phyloP scores from a whole-genome alignment of 768 basidiomycete species.

The Rhodocollybia butyracea region DNA sequence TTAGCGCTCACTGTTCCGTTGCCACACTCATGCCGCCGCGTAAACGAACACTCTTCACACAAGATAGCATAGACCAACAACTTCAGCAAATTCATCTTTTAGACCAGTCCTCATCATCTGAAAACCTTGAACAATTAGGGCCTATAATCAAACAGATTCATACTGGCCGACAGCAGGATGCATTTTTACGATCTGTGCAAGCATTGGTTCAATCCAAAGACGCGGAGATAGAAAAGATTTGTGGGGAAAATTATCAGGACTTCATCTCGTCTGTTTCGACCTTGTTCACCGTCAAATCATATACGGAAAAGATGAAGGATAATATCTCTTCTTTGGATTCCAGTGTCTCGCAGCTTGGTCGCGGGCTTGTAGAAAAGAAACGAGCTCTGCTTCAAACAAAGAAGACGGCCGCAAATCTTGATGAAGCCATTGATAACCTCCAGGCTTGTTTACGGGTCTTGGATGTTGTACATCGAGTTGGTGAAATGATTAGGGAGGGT shows the following conservation, averaged over 20 bases:
- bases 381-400: conserved; percentile 82
- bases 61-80: conserved; percentile 85
- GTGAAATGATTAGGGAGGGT: conserved; percentile 88
- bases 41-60: conserved; percentile 70
- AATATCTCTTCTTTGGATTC: conserved; percentile 87
- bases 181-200: conserved; percentile 82
- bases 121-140: conserved; percentile 93
- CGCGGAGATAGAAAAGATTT: conserved; percentile 93
- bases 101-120: conserved; percentile 83
- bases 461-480: conserved; percentile 89
- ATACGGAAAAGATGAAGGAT: conserved; percentile 90
- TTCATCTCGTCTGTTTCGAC: conserved; percentile 98
- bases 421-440: conserved; percentile 94
- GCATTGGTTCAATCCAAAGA: conserved; percentile 93
- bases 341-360: conserved; percentile 85
- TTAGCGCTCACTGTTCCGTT: neutral
- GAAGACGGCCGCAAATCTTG: conserved; percentile 90
- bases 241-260: conserved; percentile 95
- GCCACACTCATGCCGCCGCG: conserved; percentile 67
- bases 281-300: conserved; percentile 91
- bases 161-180: conserved; percentile 82
- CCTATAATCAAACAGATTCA: conserved; percentile 95
- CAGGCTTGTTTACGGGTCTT: conserved; percentile 91
- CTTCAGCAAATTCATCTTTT: conserved; percentile 89
- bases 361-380: conserved; percentile 91